Evolutionary conservation across 2,329 filamentous ascomycete genomes (phyloP).

Genomic region (Pyrenochaeta sp.): DNA sequence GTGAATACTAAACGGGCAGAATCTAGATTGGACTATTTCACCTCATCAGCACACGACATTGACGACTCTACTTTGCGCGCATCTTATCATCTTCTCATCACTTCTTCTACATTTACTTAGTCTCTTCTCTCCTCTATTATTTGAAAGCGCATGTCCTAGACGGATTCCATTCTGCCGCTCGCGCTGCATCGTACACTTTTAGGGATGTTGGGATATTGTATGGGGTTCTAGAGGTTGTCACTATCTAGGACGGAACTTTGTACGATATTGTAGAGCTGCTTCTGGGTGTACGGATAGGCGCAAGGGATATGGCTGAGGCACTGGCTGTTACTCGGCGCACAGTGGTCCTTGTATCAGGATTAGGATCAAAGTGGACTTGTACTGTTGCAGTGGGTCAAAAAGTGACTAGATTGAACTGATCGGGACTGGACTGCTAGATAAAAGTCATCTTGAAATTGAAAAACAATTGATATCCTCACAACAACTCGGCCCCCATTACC

Average conservation of each 20-base stretch:
- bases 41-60: slow-evolving; percentile 32
- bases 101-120: slow-evolving; percentile 20
- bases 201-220: slow-evolving; percentile 35
- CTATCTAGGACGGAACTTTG: slow-evolving; percentile 36
- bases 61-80: slow-evolving; percentile 40
- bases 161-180: slow-evolving; percentile 37
- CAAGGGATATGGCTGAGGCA: slow-evolving; percentile 31
- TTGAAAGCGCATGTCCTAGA: slow-evolving; percentile 39
- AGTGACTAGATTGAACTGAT: slow-evolving; percentile 15
- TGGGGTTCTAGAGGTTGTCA: slow-evolving; percentile 38
- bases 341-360: slow-evolving; percentile 5
- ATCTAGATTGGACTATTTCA: slow-evolving; percentile 9
- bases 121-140: slow-evolving; percentile 25
- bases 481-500: neutral
- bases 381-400: slow-evolving; percentile 10
- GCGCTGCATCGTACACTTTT: slow-evolving; percentile 40
- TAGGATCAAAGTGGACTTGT: neutral
- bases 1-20: slow-evolving; percentile 66
- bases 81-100: slow-evolving; percentile 27
- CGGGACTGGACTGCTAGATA: slow-evolving; percentile 28
- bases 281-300: slow-evolving; percentile 24
- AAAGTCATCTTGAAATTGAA: slow-evolving; percentile 40
- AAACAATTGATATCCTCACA: slow-evolving; percentile 34
- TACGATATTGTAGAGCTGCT: slow-evolving; percentile 39
- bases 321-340: slow-evolving; percentile 41